phyloP scores from a whole-genome alignment of 2,329 filamentous ascomycete genomes.

The Colletotrichum melonis region DNA sequence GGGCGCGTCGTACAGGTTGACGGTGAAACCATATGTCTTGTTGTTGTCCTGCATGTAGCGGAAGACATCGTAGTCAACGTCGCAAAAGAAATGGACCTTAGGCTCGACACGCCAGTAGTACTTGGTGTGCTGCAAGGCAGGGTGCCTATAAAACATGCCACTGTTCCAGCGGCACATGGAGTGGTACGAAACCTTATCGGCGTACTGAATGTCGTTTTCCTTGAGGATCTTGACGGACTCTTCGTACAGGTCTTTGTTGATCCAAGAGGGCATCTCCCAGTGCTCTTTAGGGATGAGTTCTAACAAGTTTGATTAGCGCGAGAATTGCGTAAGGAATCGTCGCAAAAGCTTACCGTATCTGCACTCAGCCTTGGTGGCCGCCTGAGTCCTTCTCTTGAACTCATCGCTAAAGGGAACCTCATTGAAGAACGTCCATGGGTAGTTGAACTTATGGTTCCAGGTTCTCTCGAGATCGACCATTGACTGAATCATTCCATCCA shows the following conservation, averaged over 20 bases:
- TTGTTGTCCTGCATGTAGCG: slow-evolving; percentile 98
- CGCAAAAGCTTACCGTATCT: slow-evolving; percentile 74
- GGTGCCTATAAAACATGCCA: slow-evolving; percentile 97
- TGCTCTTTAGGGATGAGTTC: slow-evolving; percentile 94
- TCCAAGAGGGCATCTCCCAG: slow-evolving; percentile 93
- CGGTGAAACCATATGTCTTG: slow-evolving; percentile 99
- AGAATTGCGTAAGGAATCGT: neutral
- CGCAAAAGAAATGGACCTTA: slow-evolving; percentile 99
- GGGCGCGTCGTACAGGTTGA: slow-evolving; percentile 94
- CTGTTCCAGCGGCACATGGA: slow-evolving; percentile 99
- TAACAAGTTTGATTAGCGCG: slow-evolving; percentile 47
- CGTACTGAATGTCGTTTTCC: slow-evolving; percentile 91
- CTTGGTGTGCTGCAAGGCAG: slow-evolving; percentile 81
- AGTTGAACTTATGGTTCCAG: slow-evolving; percentile 99
- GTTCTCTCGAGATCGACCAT: slow-evolving; percentile 94
- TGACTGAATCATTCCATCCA: slow-evolving; percentile 84
- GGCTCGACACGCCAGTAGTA: slow-evolving; percentile 99
- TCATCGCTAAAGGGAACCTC: slow-evolving; percentile 93
- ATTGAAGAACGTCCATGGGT: slow-evolving; percentile 99
- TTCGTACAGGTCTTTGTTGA: slow-evolving; percentile 85
- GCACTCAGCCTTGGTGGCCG: slow-evolving; percentile 88
- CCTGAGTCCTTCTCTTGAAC: slow-evolving; percentile 86
- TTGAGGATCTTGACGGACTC: slow-evolving; percentile 87
- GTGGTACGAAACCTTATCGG: slow-evolving; percentile 89
- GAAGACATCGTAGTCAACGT: slow-evolving; percentile 98